Base-by-base conservation (phyloP, 2,329 filamentous ascomycete genomes). In the Hymenoscyphus repandus region DNA sequence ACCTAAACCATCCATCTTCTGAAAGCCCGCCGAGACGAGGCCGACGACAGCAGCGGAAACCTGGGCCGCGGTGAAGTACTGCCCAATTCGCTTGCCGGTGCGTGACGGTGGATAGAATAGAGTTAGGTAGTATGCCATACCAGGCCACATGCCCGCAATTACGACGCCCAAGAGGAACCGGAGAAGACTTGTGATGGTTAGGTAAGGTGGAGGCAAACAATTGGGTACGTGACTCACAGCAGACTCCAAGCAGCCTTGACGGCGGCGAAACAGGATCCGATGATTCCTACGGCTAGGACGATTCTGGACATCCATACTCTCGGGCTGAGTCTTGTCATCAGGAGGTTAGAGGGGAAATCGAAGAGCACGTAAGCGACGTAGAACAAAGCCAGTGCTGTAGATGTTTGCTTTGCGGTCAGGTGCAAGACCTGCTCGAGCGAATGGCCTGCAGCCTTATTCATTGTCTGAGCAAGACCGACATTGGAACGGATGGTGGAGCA, bases 281-380 rank as follows among this genome's bases (percentile, higher is more conserved):
- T 89, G 39, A 95, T 70, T 6, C 90, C 89, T 3, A 95, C 90
- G 13, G 88, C 88, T 53, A 95, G 80, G 50, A 96, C 90, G 59
- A 96, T 95, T 51, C 90, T 80, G 51, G 88, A 86, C 86, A 96
- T 95, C 90, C 90, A 96, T 3, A 90, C 80, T 55, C 90, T 85
- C 2, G 90, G 90, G 59, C 87, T 90, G 5, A 95, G 75, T 56
- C 79, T 83, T 57, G 85, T 90, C 90, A 96, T 95, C 66, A 93
- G 72, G 57, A 96, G 75, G 67, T 95, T 96, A 5, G 89, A 93
- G 0, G 90, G 90, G 49, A 88, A 79, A 66, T 96, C 90, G 62
- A 96, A 95, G 48, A 95, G 70, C 53, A 95, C 90, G 69, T 96
- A 96, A 64, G 88, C 85, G 54, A 95, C 90, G 66, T 96, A 96